A percentile compares a stretch with the other conserved stretches of the same genome.
Evolutionary conservation across 75 land plant genomes (phyloP).

Genomic region (Cryptomeria japonica): DNA sequence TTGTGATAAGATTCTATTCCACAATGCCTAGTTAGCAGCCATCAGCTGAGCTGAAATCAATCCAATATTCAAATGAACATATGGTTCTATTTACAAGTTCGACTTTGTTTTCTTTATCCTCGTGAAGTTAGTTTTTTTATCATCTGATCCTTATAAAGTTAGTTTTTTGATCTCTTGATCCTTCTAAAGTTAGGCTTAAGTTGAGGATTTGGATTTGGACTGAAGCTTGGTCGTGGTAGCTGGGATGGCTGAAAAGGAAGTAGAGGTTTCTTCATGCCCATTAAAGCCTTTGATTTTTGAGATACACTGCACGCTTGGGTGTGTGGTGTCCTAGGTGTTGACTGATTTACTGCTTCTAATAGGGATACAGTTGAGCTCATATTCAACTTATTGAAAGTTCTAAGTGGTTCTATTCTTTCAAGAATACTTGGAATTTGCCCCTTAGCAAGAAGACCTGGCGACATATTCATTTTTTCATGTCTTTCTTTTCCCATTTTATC

Average conservation of each 20-base stretch:
- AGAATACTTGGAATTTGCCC: constrained; percentile 54
- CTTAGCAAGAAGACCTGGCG: constrained; percentile 26
- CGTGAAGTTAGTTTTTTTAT: background rate
- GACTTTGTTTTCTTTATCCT: background rate
- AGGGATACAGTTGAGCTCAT: background rate
- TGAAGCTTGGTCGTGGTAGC: background rate
- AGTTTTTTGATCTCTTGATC: constrained; percentile 33
- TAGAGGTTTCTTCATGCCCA: constrained; percentile 36
- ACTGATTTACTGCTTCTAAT: constrained; percentile 20
- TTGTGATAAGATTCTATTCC: background rate
- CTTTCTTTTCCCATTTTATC: constrained; percentile 3
- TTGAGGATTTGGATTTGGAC: constrained; percentile 17
- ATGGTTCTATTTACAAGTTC: background rate
- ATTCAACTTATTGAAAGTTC: constrained; percentile 14
- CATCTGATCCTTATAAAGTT: background rate
- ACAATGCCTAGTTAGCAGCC: background rate
- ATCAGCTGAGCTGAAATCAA: background rate
- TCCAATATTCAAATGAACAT: background rate
- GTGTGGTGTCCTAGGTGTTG: constrained; percentile 18
- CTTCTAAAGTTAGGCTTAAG: constrained; percentile 59
- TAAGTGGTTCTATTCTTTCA: constrained; percentile 50
- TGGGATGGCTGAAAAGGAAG: constrained; percentile 21
- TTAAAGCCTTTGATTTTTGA: constrained; percentile 7
- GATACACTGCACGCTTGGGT: constrained; percentile 2
- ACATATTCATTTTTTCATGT: constrained; percentile 9